Conservation (phyloP, 345 rosid genomes). For the Salix brachista region DNA sequence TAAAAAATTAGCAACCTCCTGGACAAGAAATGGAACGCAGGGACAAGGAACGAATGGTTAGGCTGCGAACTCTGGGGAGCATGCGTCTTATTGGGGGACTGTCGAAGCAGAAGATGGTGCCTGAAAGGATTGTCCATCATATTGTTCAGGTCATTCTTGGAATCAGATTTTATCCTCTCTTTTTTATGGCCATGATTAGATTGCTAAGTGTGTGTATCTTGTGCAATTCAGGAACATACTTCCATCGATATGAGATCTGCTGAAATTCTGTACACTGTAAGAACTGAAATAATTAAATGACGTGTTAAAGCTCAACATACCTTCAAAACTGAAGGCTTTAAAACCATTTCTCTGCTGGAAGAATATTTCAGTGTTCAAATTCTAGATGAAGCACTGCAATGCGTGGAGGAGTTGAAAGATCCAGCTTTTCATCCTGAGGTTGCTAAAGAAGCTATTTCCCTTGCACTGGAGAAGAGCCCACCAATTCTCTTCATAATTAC, state of each 20-base stretch:
- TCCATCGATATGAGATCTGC: no score
- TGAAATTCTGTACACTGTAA: no score
- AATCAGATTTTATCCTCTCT: neutral
- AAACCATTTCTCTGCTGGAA: no score
- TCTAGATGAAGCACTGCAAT: conserved; percentile 41
- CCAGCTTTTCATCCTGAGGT: no score
- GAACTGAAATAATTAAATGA: neutral
- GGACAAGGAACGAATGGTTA: conserved; percentile 70
- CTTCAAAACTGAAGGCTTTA: neutral
- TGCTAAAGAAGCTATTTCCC: conserved; percentile 4
- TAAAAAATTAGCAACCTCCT: conserved; percentile 46
- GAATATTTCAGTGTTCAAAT: conserved; percentile 43
- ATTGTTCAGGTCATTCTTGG: conserved; percentile 54
- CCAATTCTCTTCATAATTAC: conserved; percentile 13
- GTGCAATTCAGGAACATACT: conserved; percentile 58
- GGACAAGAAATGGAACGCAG: conserved; percentile 70
- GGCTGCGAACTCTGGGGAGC: conserved; percentile 79
- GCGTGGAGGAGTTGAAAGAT: no score
- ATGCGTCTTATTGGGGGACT: conserved; percentile 85
- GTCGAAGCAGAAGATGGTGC: conserved; percentile 82
- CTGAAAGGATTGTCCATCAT: conserved; percentile 82
- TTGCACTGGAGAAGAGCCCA: conserved; percentile 64
- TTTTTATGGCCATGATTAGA: neutral
- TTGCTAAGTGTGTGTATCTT: neutral
- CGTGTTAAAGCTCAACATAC: neutral